Percentiles rank a stretch among this genome's conserved stretches.
phyloP scores from a whole-genome alignment of 305 asterid species.

The Fraxinus baroniana region DNA sequence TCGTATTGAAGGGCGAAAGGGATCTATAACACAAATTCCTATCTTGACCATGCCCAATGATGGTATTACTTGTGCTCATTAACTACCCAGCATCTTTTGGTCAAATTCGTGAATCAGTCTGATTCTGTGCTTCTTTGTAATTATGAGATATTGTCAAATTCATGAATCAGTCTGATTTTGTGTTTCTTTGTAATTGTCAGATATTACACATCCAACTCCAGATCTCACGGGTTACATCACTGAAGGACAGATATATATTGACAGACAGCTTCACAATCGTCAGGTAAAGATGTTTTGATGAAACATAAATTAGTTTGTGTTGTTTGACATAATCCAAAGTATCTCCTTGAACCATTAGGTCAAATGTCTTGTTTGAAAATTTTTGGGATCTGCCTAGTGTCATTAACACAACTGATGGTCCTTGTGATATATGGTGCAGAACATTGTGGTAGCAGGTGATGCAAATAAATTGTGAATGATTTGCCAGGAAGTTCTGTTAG shows the following conservation, averaged over 20 bases:
- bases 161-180: conserved; percentile 12
- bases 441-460: not conserved
- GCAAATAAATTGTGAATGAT: not conserved
- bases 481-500: not conserved
- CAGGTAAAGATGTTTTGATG: conserved; percentile 53
- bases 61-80: conserved; percentile 39
- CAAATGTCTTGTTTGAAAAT: conserved; percentile 1
- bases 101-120: not conserved
- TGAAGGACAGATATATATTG: conserved; percentile 96
- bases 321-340: not conserved
- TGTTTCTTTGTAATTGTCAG: conserved; percentile 47
- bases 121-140: too few relatives aligned
- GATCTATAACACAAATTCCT: conserved; percentile 85
- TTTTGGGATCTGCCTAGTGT: not conserved
- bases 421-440: not conserved
- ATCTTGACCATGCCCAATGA: conserved; percentile 94
- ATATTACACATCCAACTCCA: conserved; percentile 98
- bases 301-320: not conserved
- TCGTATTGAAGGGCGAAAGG: conserved; percentile 76
- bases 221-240: conserved; percentile 99
- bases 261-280: conserved; percentile 91
- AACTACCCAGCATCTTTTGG: conserved; percentile 7
- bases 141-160: too few relatives aligned
- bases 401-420: not conserved
- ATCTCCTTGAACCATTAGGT: not conserved